Base-by-base conservation (phyloP, 2,329 filamentous ascomycete species). In the Zymoseptoria tritici region DNA sequence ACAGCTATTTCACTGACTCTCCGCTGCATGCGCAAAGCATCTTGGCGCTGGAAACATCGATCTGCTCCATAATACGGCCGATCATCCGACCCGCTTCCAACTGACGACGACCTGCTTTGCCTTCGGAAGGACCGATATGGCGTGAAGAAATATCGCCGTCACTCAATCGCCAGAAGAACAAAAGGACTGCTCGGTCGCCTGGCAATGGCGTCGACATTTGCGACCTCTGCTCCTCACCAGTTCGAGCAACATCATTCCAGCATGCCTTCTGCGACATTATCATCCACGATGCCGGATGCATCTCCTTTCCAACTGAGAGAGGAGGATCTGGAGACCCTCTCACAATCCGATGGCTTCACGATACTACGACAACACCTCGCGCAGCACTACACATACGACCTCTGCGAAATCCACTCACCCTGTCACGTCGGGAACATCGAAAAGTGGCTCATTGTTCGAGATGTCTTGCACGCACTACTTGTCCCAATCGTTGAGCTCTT, bases 401-500 rank as follows among this genome's bases (percentile, higher is more conserved):
- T 80, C 62, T 81, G 79, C 71, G 58, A 70, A 31, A 59, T 71
- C 13, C 79, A 81, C 62, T 60, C 68, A 9, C 63, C 68, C 56
- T 72, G 70, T 57, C 68, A 72, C 29, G 20, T 58, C 2, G 66
- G 73, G 19, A 68, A 73, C 20, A 68, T 71, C 36, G 71, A 75
- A 49, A 72, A 72, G 57, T 80, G 76, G 75, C 71, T 81, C 13
- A 75, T 84, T 20, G 81, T 84, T 64, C 81, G 83, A 67, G 82
- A 85, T 61, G 78, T 85, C 57, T 79, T 84, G 57, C 82, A 85
- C 65, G 82, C 81, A 36, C 75, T 85, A 13, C 76, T 84, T 56
- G 79, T 83, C 55, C 83, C 83, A n/a, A 73, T 85, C 8, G 80
- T 83, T 36, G 76, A 82, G 61, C 77, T 85, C 57, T 81, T 81